Conservation (phyloP, 495 filamentous ascomycete species). For the Penicillium chermesinum region DNA sequence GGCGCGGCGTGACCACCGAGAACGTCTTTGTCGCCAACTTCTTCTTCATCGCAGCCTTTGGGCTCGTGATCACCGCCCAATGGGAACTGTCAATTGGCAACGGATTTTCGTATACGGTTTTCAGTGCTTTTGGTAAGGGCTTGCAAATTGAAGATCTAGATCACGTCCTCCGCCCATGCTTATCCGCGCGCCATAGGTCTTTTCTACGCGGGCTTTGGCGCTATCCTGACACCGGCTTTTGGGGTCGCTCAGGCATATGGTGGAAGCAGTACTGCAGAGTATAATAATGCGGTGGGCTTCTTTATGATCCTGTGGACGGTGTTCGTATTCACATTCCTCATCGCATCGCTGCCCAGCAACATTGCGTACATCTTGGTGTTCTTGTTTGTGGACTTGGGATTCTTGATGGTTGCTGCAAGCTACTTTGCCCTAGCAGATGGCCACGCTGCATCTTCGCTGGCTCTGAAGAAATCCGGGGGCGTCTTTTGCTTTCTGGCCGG, state of each 20-base stretch:
- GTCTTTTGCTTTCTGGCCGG: slow-evolving; percentile 45
- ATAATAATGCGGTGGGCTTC: slow-evolving; percentile 43
- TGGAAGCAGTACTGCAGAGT: slow-evolving; percentile 25
- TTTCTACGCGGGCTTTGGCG: slow-evolving; percentile 43
- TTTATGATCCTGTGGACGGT: slow-evolving; percentile 47
- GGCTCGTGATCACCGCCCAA: slow-evolving; percentile 46
- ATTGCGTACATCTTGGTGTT: slow-evolving; percentile 46
- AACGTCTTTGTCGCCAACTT: slow-evolving; percentile 49
- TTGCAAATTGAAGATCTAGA: neutral
- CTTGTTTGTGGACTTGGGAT: slow-evolving; percentile 42
- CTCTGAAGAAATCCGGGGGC: slow-evolving; percentile 41
- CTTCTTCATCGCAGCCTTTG: slow-evolving; percentile 46
- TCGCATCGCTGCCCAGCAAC: slow-evolving; percentile 43
- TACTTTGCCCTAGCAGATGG: slow-evolving; percentile 45
- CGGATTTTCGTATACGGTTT: slow-evolving; percentile 47
- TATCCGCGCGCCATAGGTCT: slow-evolving; percentile 32
- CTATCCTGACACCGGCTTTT: slow-evolving; percentile 35
- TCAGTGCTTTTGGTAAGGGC: slow-evolving; percentile 42
- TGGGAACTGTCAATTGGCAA: slow-evolving; percentile 49
- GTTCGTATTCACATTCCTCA: slow-evolving; percentile 42
- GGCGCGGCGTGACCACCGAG: slow-evolving; percentile 37
- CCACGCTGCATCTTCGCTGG: slow-evolving; percentile 22
- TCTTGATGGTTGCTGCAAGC: slow-evolving; percentile 39
- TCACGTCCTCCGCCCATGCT: too few relatives aligned
- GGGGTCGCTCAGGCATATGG: slow-evolving; percentile 39